Conservation (phyloP, 306 rosid species). For the Vigna trinervia region DNA sequence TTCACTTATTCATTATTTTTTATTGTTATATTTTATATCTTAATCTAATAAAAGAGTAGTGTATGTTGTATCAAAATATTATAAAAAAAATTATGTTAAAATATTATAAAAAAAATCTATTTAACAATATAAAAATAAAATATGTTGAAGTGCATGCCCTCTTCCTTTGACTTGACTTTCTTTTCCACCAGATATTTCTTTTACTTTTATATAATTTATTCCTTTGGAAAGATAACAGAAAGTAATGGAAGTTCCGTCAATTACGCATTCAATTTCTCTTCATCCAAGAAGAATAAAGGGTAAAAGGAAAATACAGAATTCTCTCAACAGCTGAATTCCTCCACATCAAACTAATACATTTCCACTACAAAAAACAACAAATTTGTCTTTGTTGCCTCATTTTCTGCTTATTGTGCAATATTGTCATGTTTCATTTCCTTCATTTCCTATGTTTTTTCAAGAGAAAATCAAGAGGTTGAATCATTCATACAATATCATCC, state of each 20-base stretch:
- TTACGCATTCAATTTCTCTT: slow-evolving; percentile 50
- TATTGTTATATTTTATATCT: too few species aligned
- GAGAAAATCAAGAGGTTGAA: background rate
- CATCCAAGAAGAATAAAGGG: slow-evolving; percentile 37
- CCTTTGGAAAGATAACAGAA: slow-evolving; percentile 30
- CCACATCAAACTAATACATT: background rate
- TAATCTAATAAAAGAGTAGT: too few species aligned
- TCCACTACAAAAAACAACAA: background rate
- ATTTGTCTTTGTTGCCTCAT: background rate
- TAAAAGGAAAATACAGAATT: background rate
- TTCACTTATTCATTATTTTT: too few species aligned
- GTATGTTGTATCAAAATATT: too few species aligned
- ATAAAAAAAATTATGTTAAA: too few species aligned
- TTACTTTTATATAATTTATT: background rate
- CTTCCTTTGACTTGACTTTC: slow-evolving; percentile 15
- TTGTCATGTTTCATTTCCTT: background rate
- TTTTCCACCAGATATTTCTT: background rate
- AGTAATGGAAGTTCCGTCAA: slow-evolving; percentile 47
- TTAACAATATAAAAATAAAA: background rate
- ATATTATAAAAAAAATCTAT: too few species aligned
- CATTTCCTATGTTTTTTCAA: background rate
- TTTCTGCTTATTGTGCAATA: background rate
- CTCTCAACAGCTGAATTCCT: background rate
- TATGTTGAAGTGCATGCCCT: background rate
- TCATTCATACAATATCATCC: too few species aligned